These are phyloP conservation scores for Brasenia schreberi DNA, from an alignment of 164 flowering plant genomes.

Conservation along the genomic window DNA sequence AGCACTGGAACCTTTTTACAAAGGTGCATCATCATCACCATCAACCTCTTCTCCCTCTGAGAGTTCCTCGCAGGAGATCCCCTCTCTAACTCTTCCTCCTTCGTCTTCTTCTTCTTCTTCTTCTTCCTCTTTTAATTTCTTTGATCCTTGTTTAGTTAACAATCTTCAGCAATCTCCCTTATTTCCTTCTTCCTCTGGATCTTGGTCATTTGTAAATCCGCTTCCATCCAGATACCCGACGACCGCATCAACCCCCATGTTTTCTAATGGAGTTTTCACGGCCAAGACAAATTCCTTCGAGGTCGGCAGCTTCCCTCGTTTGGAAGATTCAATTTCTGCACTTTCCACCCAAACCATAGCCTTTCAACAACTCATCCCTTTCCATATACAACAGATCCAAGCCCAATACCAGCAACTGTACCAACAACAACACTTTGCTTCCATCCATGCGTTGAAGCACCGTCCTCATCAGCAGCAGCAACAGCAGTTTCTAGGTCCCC, in stretches of 20 bases:
- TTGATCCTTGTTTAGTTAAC: conserved; percentile 1
- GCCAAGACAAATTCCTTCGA: conserved; percentile 6
- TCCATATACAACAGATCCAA: conserved; percentile 59
- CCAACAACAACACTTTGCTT: conserved; percentile 8
- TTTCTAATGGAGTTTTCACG: conserved; percentile 20
- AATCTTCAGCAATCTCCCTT: background rate
- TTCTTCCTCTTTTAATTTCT: conserved; percentile 5
- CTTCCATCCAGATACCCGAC: conserved; percentile 14
- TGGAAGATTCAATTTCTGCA: conserved; percentile 2
- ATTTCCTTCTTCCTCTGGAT: conserved; percentile 10
- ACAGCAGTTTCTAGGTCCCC: conserved; percentile 33
- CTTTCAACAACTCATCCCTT: conserved; percentile 33
- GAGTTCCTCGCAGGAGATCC: conserved; percentile 2
- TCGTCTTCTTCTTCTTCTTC: conserved; percentile 11
- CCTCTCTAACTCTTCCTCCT: conserved; percentile 6
- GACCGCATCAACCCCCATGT: conserved; percentile 17
- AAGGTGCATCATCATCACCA: conserved; percentile 41
- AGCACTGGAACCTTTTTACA: conserved; percentile 91
- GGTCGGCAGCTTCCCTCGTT: conserved; percentile 16
- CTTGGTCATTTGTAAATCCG: conserved; percentile 12
- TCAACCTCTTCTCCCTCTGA: conserved; percentile 11
- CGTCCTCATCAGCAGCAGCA: conserved; percentile 5
- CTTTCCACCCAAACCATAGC: conserved; percentile 17
- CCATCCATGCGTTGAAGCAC: conserved; percentile 5
- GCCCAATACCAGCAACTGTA: conserved; percentile 30